Evolutionary conservation across 768 basidiomycete genomes (phyloP), one percentile per base, ranked within the genome.

Genomic region (Gymnopilus junonius): DNA sequence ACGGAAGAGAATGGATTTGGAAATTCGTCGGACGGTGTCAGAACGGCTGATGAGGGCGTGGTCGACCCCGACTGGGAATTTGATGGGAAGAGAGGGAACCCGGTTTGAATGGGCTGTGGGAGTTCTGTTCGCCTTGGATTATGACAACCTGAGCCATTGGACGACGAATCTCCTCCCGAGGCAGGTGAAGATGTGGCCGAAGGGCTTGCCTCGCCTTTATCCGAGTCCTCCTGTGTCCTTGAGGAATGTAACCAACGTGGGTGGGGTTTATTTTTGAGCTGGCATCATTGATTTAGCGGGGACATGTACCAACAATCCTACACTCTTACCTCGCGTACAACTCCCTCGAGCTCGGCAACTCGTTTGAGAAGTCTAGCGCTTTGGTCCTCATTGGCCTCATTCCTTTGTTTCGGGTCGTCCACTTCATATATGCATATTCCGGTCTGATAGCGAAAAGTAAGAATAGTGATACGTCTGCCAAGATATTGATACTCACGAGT

Each of bases 351-450:
- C 69, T 94, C 92, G 27, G 91, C 91, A 23, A 94, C 89, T 48
- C 92, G 85, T 63, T 86, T 85, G 57, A 91, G 83, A 21, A 94
- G 80, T 37, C 87, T 82, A 34, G 85, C 82, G 45, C 81, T 82
- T 71, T 93, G 92, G 61, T 89, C 89, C 12, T 55, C 29, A 63
- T 85, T 83, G 10, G 75, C 69, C 54, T 82, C 81, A 12, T 76
- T 77, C 69, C 85, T 81, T 73, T 87, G 84, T 63, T 74, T 85
- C 25, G 89, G 88, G 68, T 92, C 90, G 68, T 93, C 92, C 7
- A 93, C 86, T 72, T 94, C 91, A 68, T 94, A 94, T 10, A 93
- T 89, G 70, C 92, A 94, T 4, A 92, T 79, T 1, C 91, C 92
- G 51, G 90, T 93, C 90, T 92, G 31, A 15, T 12, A n/a, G n/a